Conservation (phyloP, 768 basidiomycete species). For the Hygrocybe punicea region DNA sequence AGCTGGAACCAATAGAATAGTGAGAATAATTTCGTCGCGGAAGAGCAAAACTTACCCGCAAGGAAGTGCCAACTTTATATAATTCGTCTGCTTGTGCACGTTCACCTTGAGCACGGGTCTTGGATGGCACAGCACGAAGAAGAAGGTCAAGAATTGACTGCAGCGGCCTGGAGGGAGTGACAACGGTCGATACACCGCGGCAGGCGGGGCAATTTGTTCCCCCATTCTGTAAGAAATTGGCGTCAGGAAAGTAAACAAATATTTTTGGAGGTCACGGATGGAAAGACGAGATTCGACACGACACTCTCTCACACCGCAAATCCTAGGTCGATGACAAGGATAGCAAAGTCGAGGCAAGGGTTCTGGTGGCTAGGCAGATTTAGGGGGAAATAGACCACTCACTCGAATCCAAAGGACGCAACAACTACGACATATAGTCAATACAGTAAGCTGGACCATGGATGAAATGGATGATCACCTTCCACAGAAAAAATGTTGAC, state of each 20-base stretch:
- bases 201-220: conserved; percentile 84
- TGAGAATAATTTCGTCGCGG: conserved; percentile 6
- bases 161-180: conserved; percentile 68
- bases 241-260: conserved; percentile 12
- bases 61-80: conserved; percentile 56
- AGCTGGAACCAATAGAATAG: conserved; percentile 43
- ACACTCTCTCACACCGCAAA: no score
- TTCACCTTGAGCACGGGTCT: conserved; percentile 64
- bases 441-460: conserved; percentile 2
- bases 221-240: conserved; percentile 55
- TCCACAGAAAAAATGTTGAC: conserved; percentile 90
- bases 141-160: conserved; percentile 71
- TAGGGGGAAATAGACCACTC: conserved; percentile 35
- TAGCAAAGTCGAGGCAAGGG: not conserved
- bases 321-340: not conserved
- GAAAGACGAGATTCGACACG: no score
- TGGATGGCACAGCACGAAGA: conserved; percentile 66
- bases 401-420: conserved; percentile 81
- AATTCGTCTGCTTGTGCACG: conserved; percentile 79
- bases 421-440: conserved; percentile 47
- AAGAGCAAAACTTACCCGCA: conserved; percentile 50
- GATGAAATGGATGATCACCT: conserved; percentile 47
- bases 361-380: not conserved
- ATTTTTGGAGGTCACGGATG: not conserved
- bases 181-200: conserved; percentile 62